Evolutionary conservation across 2,329 filamentous ascomycete species (phyloP).

Genomic region (Scorias spongiosa): DNA sequence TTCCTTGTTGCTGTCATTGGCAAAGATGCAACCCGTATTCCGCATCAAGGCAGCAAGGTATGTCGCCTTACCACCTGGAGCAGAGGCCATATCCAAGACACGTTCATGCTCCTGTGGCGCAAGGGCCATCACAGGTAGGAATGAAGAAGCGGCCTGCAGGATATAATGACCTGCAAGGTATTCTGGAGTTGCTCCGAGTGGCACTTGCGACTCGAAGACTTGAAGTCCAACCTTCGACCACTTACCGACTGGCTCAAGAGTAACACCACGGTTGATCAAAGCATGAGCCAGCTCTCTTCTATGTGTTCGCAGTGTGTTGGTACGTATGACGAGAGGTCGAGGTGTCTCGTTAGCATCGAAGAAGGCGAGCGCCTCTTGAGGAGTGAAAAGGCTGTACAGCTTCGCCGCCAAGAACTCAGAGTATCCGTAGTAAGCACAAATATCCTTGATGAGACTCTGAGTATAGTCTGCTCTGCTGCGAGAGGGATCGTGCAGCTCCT

Average conservation of each 20-base stretch:
- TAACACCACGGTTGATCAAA: constrained; percentile 90
- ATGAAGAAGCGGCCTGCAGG: constrained; percentile 88
- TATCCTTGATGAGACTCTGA: constrained; percentile 70
- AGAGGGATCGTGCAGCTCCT: constrained; percentile 62
- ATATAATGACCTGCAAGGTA: constrained; percentile 98
- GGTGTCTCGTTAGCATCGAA: constrained; percentile 97
- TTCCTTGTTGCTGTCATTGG: constrained; percentile 88
- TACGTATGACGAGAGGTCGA: constrained; percentile 86
- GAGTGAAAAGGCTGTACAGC: constrained; percentile 80
- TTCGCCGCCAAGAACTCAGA: constrained; percentile 91
- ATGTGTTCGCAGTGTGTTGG: constrained; percentile 76
- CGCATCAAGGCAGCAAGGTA: constrained; percentile 95
- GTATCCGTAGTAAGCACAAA: constrained; percentile 95
- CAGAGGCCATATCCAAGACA: constrained; percentile 85
- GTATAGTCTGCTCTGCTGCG: constrained; percentile 82
- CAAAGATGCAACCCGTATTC: constrained; percentile 89
- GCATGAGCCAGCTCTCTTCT: constrained; percentile 74
- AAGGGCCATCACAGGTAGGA: constrained; percentile 93
- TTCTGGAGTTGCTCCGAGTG: constrained; percentile 87
- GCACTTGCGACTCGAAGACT: constrained; percentile 78
- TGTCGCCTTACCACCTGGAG: constrained; percentile 90
- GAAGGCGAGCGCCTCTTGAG: constrained; percentile 89
- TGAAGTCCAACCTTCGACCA: constrained; percentile 98
- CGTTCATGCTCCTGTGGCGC: constrained; percentile 87
- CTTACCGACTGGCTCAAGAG: constrained; percentile 90